phyloP scores from a whole-genome alignment of 176 grass and related monocot genomes.

The Oryza brachyantha region DNA sequence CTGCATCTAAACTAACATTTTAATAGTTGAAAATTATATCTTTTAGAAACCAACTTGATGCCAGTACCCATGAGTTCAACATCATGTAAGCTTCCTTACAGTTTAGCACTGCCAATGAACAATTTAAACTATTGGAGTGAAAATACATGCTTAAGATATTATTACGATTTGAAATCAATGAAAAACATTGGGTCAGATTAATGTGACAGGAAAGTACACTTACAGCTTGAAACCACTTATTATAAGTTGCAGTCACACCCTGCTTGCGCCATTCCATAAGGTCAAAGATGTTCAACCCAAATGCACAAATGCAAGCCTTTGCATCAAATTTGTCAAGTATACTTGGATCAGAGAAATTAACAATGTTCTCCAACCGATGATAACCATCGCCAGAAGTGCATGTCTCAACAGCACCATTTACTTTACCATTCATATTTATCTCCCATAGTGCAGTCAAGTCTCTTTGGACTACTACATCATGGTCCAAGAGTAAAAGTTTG shows the following conservation, averaged over 20 bases:
- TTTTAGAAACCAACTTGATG: not conserved
- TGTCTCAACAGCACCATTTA: conserved; percentile 62
- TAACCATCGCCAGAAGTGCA: conserved; percentile 39
- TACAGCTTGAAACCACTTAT: conserved; percentile 75
- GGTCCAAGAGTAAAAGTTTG: conserved; percentile 84
- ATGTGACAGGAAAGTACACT: not conserved
- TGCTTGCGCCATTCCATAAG: conserved; percentile 69
- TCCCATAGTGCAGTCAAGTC: conserved; percentile 62
- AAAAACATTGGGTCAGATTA: not conserved
- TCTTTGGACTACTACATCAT: conserved; percentile 84
- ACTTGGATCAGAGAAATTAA: conserved; percentile 68
- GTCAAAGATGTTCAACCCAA: conserved; percentile 87
- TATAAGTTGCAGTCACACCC: conserved; percentile 45
- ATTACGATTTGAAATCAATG: not conserved
- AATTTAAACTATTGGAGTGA: not conserved
- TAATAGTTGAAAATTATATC: not conserved
- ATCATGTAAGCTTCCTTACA: not conserved
- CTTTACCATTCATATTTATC: conserved; percentile 62
- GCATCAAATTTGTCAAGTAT: conserved; percentile 52
- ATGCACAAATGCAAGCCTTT: conserved; percentile 65
- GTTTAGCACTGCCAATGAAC: not conserved
- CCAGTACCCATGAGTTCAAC: not conserved
- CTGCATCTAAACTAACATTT: not conserved
- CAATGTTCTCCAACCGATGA: conserved; percentile 50
- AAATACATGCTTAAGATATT: not conserved